These are phyloP conservation scores for Auricularia sp. DNA, from an alignment of 768 basidiomycete species.

Conservation along the genomic window DNA sequence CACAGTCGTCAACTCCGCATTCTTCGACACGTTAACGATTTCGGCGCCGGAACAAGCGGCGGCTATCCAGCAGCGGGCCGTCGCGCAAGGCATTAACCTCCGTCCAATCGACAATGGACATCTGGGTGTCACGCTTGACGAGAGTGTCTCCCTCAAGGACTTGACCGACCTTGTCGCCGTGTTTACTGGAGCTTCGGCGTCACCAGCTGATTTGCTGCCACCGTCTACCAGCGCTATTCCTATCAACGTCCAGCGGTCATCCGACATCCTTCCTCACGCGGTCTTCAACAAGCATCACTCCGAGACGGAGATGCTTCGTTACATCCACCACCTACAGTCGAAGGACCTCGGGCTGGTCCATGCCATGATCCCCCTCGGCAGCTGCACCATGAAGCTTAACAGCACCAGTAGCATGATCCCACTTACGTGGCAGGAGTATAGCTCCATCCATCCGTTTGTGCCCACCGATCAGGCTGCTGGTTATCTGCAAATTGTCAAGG, in stretches of 20 bases:
- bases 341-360: slow-evolving; percentile 95
- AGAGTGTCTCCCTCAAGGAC: slow-evolving; percentile 71
- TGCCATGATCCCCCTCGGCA: slow-evolving; percentile 91
- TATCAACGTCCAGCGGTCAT: slow-evolving; percentile 44
- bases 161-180: slow-evolving; percentile 69
- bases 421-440: slow-evolving; percentile 88
- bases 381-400: slow-evolving; percentile 98
- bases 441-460: slow-evolving; percentile 84
- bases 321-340: slow-evolving; percentile 84
- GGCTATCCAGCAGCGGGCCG: slow-evolving; percentile 59
- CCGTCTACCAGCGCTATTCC: slow-evolving; percentile 36
- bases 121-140: slow-evolving; percentile 88
- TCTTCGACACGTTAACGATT: slow-evolving; percentile 88
- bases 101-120: slow-evolving; percentile 60
- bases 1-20: slow-evolving; percentile 52
- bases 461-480: slow-evolving; percentile 84
- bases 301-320: slow-evolving; percentile 97
- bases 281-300: slow-evolving; percentile 97
- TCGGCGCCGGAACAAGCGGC: slow-evolving; percentile 42
- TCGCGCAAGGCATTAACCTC: slow-evolving; percentile 67
- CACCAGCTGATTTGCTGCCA: slow-evolving; percentile 1
- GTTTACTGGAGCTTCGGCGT: slow-evolving; percentile 37
- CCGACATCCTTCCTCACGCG: slow-evolving; percentile 69
- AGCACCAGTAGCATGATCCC: slow-evolving; percentile 97
- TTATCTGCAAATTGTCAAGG: slow-evolving; percentile 73